Conservation (phyloP, 2,329 filamentous ascomycete genomes). For the Ascochyta clinopodiicola region DNA sequence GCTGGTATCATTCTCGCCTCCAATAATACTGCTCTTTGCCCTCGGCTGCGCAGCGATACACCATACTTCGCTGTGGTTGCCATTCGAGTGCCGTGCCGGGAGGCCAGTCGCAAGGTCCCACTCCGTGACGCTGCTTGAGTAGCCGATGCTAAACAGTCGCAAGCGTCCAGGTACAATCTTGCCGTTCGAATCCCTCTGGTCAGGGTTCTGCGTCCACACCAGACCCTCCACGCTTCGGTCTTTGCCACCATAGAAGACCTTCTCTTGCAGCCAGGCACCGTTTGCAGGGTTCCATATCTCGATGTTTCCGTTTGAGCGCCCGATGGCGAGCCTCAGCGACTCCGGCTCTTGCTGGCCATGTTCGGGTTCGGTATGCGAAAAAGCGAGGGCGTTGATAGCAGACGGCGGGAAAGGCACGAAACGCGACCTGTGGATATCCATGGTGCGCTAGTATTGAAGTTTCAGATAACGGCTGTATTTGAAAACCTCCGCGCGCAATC, state of each 20-base stretch:
- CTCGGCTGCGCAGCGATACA: slow-evolving; percentile 87
- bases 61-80: slow-evolving; percentile 96
- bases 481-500: slow-evolving; percentile 20
- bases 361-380: slow-evolving; percentile 71
- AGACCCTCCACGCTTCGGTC: slow-evolving; percentile 89
- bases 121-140: slow-evolving; percentile 89
- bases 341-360: slow-evolving; percentile 55
- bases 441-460: slow-evolving; percentile 47
- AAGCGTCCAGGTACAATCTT: slow-evolving; percentile 72
- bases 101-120: slow-evolving; percentile 86
- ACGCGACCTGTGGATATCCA: slow-evolving; percentile 97
- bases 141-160: slow-evolving; percentile 94
- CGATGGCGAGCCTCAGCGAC: slow-evolving; percentile 81
- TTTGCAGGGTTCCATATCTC: slow-evolving; percentile 94
- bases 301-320: slow-evolving; percentile 92
- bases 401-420: slow-evolving; percentile 93
- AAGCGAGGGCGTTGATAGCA: slow-evolving; percentile 92
- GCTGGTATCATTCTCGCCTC: slow-evolving; percentile 30
- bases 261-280: slow-evolving; percentile 89
- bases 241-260: slow-evolving; percentile 80
- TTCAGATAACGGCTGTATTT: neutral
- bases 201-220: slow-evolving; percentile 87
- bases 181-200: slow-evolving; percentile 68
- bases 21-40: slow-evolving; percentile 45
- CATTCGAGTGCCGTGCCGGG: slow-evolving; percentile 81